A percentile compares a stretch with the other conserved stretches of the same genome.
Evolutionary conservation across 2,329 filamentous ascomycete species (phyloP).

Genomic region (Talaromyces albobiverticillius): DNA sequence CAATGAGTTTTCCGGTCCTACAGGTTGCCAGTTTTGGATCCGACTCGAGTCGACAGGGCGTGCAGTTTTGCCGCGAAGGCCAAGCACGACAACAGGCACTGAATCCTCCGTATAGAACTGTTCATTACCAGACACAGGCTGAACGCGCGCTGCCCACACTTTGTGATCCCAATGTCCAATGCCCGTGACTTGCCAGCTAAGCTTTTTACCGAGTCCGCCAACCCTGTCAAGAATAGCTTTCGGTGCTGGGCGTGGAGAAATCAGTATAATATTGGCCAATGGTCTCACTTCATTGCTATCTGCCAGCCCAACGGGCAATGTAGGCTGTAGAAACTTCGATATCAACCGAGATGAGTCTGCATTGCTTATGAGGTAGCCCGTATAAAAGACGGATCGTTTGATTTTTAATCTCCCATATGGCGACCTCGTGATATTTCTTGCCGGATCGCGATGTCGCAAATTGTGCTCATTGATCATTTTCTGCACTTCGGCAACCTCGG

Average conservation of each 20-base stretch:
- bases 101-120: constrained; percentile 76
- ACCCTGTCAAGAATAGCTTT: constrained; percentile 73
- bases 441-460: constrained; percentile 28
- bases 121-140: constrained; percentile 66
- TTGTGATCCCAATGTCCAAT: constrained; percentile 72
- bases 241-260: constrained; percentile 73
- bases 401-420: constrained; percentile 60
- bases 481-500: constrained; percentile 80
- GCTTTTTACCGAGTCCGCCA: constrained; percentile 79
- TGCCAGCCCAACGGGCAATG: constrained; percentile 59
- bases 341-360: constrained; percentile 71
- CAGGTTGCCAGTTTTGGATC: constrained; percentile 80
- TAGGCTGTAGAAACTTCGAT: constrained; percentile 55
- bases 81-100: constrained; percentile 76
- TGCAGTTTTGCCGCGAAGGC: constrained; percentile 69
- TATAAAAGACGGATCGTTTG: constrained; percentile 86
- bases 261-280: constrained; percentile 87
- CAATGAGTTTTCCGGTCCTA: constrained; percentile 67
- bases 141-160: constrained; percentile 81
- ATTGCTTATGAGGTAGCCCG: constrained; percentile 78
- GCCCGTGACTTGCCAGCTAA: constrained; percentile 79
- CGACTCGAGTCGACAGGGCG: constrained; percentile 75
- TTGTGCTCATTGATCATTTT: constrained; percentile 90
- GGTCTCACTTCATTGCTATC: constrained; percentile 69
- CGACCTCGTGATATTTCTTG: constrained; percentile 38